Base-by-base conservation (phyloP, 192 early-diverging fungal species). In the Coemansia aciculifera region DNA sequence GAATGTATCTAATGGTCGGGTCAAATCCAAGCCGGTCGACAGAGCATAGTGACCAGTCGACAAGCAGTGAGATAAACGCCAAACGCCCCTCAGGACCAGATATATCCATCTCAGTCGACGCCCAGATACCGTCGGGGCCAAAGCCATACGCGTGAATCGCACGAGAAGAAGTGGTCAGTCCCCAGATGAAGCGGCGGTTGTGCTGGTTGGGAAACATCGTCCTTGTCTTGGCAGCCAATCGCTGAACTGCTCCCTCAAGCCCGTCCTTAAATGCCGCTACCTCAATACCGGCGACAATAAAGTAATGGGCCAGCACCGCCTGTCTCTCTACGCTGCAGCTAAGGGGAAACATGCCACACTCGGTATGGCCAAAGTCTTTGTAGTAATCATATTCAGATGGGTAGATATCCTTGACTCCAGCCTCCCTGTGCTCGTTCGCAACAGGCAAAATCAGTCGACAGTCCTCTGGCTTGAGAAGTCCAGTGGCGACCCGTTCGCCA, bases 111-210 rank as follows among this genome's bases (percentile, higher is more conserved):
- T n/a, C 37, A 12, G 5, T 10, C 0, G 67, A 61, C 2, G 59
- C 36, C 31, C 43, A 23, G 2, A 43, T 48, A 1, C 1, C 19
- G 17, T 44, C 52, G 10, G n/a, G 54, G n/a, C 44, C 19, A 12
- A 71, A 27, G 2, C 64, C 8, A n/a, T 24, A 60, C 9, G 34
- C 52, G 15, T 42, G 24, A 27, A 62, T 38, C 2, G 31, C 19
- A 1, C 32, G 12, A 19, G 23, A 24, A 11, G 44, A 66, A 23
- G 61, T 12, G 2, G 37, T 46, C 15, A 67, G 39, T 0, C 65
- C 71, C 71, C 71, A 73, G 3, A 62, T 32, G 13, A 54, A 73
- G 19, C 71, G 71, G 5, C 71, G 57, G 13, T 67, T 19, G 12
- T 24, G 43, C 60, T 73, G 71, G 19, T 31, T 11, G 2, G 12